Base-by-base conservation (phyloP, 352 stramenopile species). In the Phytophthora melonis region DNA sequence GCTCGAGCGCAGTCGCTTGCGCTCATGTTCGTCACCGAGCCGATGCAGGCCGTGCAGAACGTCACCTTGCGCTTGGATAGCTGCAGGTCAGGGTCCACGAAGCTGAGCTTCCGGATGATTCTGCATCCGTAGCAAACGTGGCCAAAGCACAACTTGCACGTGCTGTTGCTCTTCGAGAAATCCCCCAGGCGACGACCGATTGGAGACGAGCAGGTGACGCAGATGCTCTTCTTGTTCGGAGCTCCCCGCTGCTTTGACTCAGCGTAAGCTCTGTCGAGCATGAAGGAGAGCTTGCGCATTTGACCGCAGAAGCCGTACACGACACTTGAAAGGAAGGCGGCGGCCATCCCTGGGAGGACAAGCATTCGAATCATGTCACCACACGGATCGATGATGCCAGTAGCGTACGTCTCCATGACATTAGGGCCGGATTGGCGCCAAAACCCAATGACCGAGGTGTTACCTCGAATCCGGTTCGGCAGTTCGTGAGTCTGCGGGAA, bases 11-110 rank as follows among this genome's bases (percentile, higher is more conserved):
- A 49, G 32, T 72, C 62, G 13, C 57, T 49, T 1, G 74, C 62
- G 32, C 52, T 70, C 52, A 70, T 66, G 13, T 18, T 54, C 0
- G 58, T 65, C 19, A 76, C 70, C 1, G 57, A 58, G 21, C 27
- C 60, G 16, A 80, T 74, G 49, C 77, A 84, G 3, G 23, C 39
- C 18, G 56, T 54, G 43, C 77, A 82, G 55, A 84, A 80, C 13
- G 68, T 78, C 16, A 82, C 65, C 56, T 82, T 80, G 7, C 70
- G 54, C 58, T 71, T 69, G 11, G 72, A 72, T 5, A 84, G 66
- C 45, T 50, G 5, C 52, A 78, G 61, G 32, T 82, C 75, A 8
- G 66, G 25, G 32, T 74, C 55, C 34, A 84, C 66, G 47, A 84
- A 84, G 49, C 68, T 79, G 50, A 84, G 21, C 45, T 77, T 82